Base-by-base conservation (phyloP, 352 stramenopile species). In the Globisporangium uncinulatum region DNA sequence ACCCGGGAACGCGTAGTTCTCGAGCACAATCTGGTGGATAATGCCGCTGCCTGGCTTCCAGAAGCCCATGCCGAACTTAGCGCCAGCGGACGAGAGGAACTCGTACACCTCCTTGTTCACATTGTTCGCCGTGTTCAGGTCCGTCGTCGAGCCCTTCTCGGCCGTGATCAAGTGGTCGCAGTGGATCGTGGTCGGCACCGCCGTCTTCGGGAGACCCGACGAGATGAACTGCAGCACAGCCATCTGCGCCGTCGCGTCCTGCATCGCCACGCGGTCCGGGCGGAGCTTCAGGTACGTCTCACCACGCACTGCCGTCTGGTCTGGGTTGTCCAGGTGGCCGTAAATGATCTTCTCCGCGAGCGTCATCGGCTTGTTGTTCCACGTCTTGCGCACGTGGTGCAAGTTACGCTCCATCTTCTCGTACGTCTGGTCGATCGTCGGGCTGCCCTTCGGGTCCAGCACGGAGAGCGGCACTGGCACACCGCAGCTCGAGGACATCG, bases 281-380 rank as follows among this genome's bases (percentile, higher is more conserved):
- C 87, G 81, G 49, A 97, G 76, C 83, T 97, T 97, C 37, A 97
- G 72, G 75, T 97, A 97, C 29, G 91, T 97, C 73, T 97, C 79
- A 31, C 91, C 91, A 43, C 88, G 83, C 51, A 92, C 86, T 11
- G 89, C 76, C 49, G 85, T 71, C 51, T 84, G 82, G 61, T 87
- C 82, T 57, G 87, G 63, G 65, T 96, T 79, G 64, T 97, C 87
- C 73, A 97, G 78, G 81, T 97, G 91, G 50, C 87, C 87, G 77
- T 97, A 97, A 66, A 97, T 92, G 66, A 97, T 97, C 83, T 97
- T 97, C 67, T 97, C 91, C 45, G 88, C 82, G 46, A 97, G 84
- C 61, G 91, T 97, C 55, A 97, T 62, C 36, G 91, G 91, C 61
- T 88, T 88, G 73, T 94, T 91, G 69, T 83, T 82, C 59, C 79